Evolutionary conservation across 1,284 basidiomycete genomes (phyloP), one percentile per base, ranked within the genome.

Genomic region (Xerocomus minutiporus): DNA sequence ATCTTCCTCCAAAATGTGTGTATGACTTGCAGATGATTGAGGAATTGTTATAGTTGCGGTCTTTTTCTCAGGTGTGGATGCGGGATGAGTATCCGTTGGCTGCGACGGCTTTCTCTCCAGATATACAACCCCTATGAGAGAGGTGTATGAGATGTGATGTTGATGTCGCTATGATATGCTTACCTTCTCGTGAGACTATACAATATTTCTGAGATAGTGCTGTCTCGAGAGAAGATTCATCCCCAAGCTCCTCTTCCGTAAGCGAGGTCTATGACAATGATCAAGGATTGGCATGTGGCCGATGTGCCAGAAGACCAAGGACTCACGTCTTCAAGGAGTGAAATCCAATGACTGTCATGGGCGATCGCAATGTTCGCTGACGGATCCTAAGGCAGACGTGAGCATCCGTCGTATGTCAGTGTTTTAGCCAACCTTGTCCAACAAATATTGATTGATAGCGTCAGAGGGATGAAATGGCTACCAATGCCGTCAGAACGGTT

Each of bases 391-490:
- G 7, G 28, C n/a, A 35, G 41, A 25, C 12, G 8, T 3, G 4
- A 42, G 2, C 29, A 42, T n/a, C 13, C n/a, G 1, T 31, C 8
- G 2, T 5, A 41, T 17, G 17, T 11, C 40, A 9, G 15, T 7
- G 6, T n/a, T 7, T 28, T 1, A 35, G 56, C 54, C 11, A 5
- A 58, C 50, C 31, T 17, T 55, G 8, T 29, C 36, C 12, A 58
- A 31, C 32, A 57, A 15, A 28, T 58, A 56, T 20, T 29, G 45
- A 38, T 58, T 58, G 38, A 57, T 55, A 13, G 17, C 17, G 5
- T 58, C 45, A 1, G 52, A 58, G 13, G 56, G 56, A 28, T 57
- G 56, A 34, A 55, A 58, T 12, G 13, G n/a, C 56, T 57, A 36
- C 7, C 9, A 25, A 8, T 15, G 1, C 8, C 9, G 8, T 55